A percentile compares a stretch with the other conserved stretches of the same genome.
Evolutionary conservation across 352 stramenopile genomes (phyloP).

Genomic region (Pythium scleroteichum): DNA sequence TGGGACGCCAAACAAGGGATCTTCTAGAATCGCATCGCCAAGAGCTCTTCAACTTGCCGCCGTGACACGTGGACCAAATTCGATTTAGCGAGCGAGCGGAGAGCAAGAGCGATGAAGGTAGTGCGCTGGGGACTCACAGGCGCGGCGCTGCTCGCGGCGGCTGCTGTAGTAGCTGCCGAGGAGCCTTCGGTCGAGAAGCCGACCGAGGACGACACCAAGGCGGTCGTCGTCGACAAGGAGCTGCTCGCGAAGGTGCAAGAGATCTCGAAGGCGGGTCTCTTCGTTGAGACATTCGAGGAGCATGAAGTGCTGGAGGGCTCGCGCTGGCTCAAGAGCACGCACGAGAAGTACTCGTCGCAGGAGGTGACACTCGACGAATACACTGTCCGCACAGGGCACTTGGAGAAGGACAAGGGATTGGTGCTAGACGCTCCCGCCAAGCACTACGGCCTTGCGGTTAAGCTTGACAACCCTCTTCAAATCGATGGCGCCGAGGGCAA

Average conservation of each 20-base stretch:
- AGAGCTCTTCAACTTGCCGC: conserved; percentile 24
- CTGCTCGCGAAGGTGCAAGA: conserved; percentile 51
- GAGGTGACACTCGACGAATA: conserved; percentile 68
- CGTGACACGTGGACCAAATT: conserved; percentile 26
- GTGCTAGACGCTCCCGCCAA: conserved; percentile 71
- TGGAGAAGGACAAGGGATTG: conserved; percentile 65
- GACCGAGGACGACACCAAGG: conserved; percentile 23
- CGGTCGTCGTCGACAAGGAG: conserved; percentile 28
- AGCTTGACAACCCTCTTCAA: conserved; percentile 60
- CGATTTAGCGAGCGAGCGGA: conserved; percentile 14
- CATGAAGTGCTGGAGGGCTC: conserved; percentile 55
- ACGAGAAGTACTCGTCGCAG: conserved; percentile 82
- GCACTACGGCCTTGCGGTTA: conserved; percentile 81
- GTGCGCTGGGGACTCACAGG: conserved; percentile 40
- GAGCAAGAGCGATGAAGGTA: conserved; percentile 59
- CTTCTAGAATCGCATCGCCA: conserved; percentile 31
- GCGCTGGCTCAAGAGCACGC: conserved; percentile 82
- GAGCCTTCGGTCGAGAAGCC: not conserved
- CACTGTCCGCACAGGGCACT: conserved; percentile 50
- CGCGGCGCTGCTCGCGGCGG: conserved; percentile 44
- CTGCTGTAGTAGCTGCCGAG: conserved; percentile 15
- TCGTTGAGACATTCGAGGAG: conserved; percentile 81
- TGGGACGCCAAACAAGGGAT: conserved; percentile 31
- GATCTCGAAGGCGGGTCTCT: conserved; percentile 53
- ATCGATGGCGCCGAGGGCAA: conserved; percentile 65